A percentile compares a stretch with the other conserved stretches of the same genome.
Evolutionary conservation across 208 protist genomes (phyloP).

Genomic region (Leishmania turanica): DNA sequence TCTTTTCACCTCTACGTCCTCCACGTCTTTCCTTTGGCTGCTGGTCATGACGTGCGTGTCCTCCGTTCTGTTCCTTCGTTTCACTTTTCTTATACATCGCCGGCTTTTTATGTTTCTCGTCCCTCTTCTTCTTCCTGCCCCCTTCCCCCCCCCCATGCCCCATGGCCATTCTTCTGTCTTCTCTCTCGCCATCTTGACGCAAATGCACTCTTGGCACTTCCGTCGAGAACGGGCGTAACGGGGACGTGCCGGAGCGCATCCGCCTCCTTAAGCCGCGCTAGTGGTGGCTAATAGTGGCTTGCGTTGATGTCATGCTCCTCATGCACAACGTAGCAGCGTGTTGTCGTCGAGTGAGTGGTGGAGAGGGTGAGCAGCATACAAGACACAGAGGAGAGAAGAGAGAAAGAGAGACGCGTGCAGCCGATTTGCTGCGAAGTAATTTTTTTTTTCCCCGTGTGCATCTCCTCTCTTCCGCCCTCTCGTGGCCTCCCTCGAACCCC

Average conservation of each 20-base stretch:
- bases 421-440: background rate
- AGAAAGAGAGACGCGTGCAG: background rate
- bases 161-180: background rate
- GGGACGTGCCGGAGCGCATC: background rate
- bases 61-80: background rate
- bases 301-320: background rate
- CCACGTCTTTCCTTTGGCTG: background rate
- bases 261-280: background rate
- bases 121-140: background rate
- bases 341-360: background rate
- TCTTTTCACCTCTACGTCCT: background rate
- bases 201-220: background rate
- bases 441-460: background rate
- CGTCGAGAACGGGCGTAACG: background rate
- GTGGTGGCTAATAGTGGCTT: background rate
- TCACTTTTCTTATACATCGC: background rate
- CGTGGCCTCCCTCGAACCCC: background rate
- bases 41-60: too few species aligned
- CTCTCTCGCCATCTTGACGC: background rate
- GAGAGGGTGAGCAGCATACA: background rate
- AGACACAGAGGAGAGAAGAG: background rate
- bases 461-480: background rate
- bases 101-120: background rate
- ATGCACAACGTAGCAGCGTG: background rate
- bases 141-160: background rate